These are phyloP conservation scores for Plicaturopsis crispa DNA, from an alignment of 768 basidiomycete genomes.

Conservation along the genomic window DNA sequence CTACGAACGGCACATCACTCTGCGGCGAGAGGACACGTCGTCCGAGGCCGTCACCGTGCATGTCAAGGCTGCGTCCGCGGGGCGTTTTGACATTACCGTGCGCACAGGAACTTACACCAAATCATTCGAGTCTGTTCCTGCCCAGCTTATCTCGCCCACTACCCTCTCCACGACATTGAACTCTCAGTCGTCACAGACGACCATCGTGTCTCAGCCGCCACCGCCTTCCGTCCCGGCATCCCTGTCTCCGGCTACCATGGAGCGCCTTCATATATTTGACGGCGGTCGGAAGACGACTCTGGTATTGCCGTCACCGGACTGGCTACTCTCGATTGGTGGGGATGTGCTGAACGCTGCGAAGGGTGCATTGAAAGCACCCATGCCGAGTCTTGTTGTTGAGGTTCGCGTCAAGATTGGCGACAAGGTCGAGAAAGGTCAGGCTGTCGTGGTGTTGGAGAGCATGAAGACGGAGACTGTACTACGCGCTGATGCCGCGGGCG, in stretches of 20 bases:
- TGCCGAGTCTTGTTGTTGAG: slow-evolving; percentile 93
- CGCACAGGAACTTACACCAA: slow-evolving; percentile 21
- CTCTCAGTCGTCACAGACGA: slow-evolving; percentile 44
- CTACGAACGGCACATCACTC: slow-evolving; percentile 50
- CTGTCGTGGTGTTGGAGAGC: slow-evolving; percentile 81
- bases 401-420: slow-evolving; percentile 76
- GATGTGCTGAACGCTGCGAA: slow-evolving; percentile 47
- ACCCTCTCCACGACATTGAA: slow-evolving; percentile 48
- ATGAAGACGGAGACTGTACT: slow-evolving; percentile 97
- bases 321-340: slow-evolving; percentile 61
- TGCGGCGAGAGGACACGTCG: slow-evolving; percentile 50
- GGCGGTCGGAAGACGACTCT: slow-evolving; percentile 59
- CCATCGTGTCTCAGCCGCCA: slow-evolving; percentile 66
- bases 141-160: slow-evolving; percentile 46
- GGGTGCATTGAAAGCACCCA: slow-evolving; percentile 72
- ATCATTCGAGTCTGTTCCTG: slow-evolving; percentile 44
- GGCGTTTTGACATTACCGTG: slow-evolving; percentile 49
- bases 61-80: slow-evolving; percentile 29
- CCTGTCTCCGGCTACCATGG: slow-evolving; percentile 47
- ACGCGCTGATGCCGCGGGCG: slow-evolving; percentile 59
- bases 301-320: slow-evolving; percentile 59
- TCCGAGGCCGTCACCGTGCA: slow-evolving; percentile 28
- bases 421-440: slow-evolving; percentile 72
- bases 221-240: slow-evolving; percentile 47
- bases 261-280: slow-evolving; percentile 71